Evolutionary conservation across 306 rosid species (phyloP).

Genomic region (Vicia faba): DNA sequence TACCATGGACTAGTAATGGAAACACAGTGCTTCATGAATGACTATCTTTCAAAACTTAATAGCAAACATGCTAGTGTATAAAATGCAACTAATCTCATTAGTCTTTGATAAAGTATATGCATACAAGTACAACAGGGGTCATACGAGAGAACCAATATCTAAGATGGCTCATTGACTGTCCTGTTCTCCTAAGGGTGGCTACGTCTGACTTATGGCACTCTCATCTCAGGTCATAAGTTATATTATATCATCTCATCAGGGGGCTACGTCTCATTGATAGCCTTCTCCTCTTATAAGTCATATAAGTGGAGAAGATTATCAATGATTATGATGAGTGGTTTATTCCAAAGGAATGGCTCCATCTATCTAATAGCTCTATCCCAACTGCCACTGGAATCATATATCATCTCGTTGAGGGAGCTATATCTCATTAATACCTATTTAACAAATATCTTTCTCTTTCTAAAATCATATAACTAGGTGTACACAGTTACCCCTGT

Average conservation of each 20-base stretch:
- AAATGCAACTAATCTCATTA: background rate
- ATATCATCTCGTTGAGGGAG: slow-evolving; percentile 1
- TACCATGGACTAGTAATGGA: background rate
- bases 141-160: background rate
- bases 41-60: slow-evolving; percentile 1
- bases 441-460: background rate
- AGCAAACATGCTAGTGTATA: slow-evolving; percentile 2
- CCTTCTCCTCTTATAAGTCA: background rate
- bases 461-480: slow-evolving; percentile 13
- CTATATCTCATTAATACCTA: background rate
- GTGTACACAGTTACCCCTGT: background rate
- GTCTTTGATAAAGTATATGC: background rate
- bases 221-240: background rate
- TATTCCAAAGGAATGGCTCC: background rate
- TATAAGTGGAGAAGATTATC: too few species aligned
- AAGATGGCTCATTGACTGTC: background rate
- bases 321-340: background rate
- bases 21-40: background rate
- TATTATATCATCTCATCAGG: slow-evolving; percentile 1
- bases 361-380: background rate
- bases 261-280: slow-evolving; percentile 4
- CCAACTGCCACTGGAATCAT: slow-evolving; percentile 8
- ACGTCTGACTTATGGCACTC: background rate
- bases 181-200: background rate
- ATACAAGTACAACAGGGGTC: slow-evolving; percentile 2